These are phyloP conservation scores for Vigna hirtella DNA, from an alignment of 306 rosid species.

Conservation along the genomic window DNA sequence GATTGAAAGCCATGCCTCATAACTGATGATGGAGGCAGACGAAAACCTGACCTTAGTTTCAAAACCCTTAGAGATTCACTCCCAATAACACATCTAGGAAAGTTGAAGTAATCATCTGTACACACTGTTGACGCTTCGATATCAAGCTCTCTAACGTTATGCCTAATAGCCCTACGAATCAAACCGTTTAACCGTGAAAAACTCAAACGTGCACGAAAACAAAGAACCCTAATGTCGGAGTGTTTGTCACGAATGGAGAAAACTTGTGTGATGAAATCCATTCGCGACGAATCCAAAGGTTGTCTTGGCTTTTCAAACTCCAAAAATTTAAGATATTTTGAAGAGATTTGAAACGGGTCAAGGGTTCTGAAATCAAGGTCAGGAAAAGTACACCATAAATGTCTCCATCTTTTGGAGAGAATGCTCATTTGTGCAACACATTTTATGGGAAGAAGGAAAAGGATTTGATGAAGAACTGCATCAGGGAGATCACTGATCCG, in stretches of 20 bases:
- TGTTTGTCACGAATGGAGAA: slow-evolving; percentile 56
- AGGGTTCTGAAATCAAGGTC: slow-evolving; percentile 77
- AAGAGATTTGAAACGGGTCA: slow-evolving; percentile 27
- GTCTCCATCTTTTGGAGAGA: slow-evolving; percentile 69
- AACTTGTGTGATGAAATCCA: slow-evolving; percentile 62
- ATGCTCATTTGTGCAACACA: slow-evolving; percentile 66
- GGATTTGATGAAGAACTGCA: slow-evolving; percentile 66
- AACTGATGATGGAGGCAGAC: slow-evolving; percentile 71
- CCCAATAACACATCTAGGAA: slow-evolving; percentile 68
- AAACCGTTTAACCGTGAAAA: slow-evolving; percentile 67
- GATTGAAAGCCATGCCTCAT: slow-evolving; percentile 63
- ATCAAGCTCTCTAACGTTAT: slow-evolving; percentile 67
- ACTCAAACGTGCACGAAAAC: slow-evolving; percentile 59
- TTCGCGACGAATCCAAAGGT: slow-evolving; percentile 21
- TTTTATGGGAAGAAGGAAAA: slow-evolving; percentile 70
- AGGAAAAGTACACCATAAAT: slow-evolving; percentile 77
- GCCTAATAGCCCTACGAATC: slow-evolving; percentile 69
- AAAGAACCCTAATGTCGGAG: slow-evolving; percentile 65
- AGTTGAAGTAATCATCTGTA: slow-evolving; percentile 70
- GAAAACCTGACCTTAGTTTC: slow-evolving; percentile 71
- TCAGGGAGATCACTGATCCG: slow-evolving; percentile 82
- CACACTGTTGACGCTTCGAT: slow-evolving; percentile 60
- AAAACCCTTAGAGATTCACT: slow-evolving; percentile 59
- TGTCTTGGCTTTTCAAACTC: slow-evolving; percentile 26
- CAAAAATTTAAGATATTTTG: slow-evolving; percentile 4